phyloP scores from a whole-genome alignment of 139 green algal genomes.

The Monoraphidium neglectum region DNA sequence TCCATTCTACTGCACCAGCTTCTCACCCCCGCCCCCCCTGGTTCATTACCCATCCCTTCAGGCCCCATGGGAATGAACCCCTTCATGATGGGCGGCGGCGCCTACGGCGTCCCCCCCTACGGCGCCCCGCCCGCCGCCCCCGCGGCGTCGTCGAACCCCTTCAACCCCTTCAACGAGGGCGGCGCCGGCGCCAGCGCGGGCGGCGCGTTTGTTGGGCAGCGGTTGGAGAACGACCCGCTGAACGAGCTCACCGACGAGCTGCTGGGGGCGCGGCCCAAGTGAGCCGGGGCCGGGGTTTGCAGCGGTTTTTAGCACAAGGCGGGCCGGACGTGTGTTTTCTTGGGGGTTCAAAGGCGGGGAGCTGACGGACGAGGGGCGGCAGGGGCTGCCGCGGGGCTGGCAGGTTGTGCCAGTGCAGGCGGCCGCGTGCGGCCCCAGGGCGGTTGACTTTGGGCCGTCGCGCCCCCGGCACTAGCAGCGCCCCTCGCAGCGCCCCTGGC shows the following conservation, averaged over 20 bases:
- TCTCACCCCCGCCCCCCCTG: not conserved
- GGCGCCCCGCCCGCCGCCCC: not conserved
- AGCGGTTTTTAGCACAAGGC: not conserved
- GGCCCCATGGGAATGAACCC: slow-evolving; percentile 10
- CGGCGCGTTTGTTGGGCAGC: not conserved
- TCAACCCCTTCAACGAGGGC: slow-evolving; percentile 28
- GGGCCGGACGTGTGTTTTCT: not conserved
- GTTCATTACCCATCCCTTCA: slow-evolving; percentile 7
- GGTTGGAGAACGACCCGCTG: slow-evolving; percentile 23
- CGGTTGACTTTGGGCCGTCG: not conserved
- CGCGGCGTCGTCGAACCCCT: slow-evolving; percentile 9
- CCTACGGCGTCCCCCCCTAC: not conserved
- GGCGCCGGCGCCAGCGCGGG: not conserved
- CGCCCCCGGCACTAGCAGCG: not conserved
- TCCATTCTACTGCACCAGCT: not conserved
- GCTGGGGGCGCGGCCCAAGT: slow-evolving; percentile 22
- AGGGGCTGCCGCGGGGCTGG: not conserved
- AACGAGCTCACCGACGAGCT: slow-evolving; percentile 30
- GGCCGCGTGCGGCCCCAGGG: not conserved
- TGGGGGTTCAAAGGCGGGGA: not conserved
- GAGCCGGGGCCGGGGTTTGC: not conserved
- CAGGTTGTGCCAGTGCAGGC: not conserved
- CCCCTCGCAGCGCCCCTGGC: not conserved
- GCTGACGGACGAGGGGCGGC: too few species aligned
- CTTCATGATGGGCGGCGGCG: not conserved